Percentiles rank a stretch among this genome's conserved stretches.
Evolutionary conservation across 2,329 filamentous ascomycete genomes (phyloP).

Genomic region (Aciculosporium take): DNA sequence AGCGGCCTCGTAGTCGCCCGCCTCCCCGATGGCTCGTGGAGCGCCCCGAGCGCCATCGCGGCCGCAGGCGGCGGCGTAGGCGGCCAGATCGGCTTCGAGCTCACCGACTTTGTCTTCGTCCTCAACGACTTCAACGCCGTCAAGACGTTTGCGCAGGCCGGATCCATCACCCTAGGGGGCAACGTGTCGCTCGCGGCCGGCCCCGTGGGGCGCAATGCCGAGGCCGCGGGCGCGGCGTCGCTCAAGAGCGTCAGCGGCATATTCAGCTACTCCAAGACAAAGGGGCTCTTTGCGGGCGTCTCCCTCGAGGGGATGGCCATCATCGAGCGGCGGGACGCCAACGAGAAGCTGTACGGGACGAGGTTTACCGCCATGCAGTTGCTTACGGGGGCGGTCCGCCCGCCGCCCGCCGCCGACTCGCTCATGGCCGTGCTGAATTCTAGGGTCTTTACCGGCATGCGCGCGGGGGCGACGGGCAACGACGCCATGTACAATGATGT

Average conservation of each 20-base stretch:
- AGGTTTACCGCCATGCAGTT: constrained; percentile 71
- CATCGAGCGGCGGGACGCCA: constrained; percentile 89
- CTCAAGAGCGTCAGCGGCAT: constrained; percentile 79
- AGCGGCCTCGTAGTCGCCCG: constrained; percentile 72
- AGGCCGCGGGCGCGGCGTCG: constrained; percentile 87
- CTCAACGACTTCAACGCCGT: constrained; percentile 85
- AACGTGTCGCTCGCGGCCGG: constrained; percentile 95
- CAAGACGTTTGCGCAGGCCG: constrained; percentile 83
- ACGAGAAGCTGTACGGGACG: constrained; percentile 86
- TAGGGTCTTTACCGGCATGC: constrained; percentile 61
- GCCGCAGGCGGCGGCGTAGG: constrained; percentile 72
- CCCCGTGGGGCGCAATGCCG: constrained; percentile 84
- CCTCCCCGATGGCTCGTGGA: constrained; percentile 65
- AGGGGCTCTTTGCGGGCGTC: constrained; percentile 90
- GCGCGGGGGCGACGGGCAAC: constrained; percentile 25
- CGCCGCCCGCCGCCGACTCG: constrained; percentile 70
- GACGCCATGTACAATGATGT: constrained; percentile 85
- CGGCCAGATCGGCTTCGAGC: constrained; percentile 74
- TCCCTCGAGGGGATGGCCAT: constrained; percentile 86
- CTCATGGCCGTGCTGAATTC: constrained; percentile 78
- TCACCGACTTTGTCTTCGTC: constrained; percentile 96
- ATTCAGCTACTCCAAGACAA: constrained; percentile 96
- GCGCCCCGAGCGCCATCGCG: constrained; percentile 66
- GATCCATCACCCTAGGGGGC: constrained; percentile 81
- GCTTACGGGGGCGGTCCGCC: constrained; percentile 60